Conservation (phyloP, 202 grass and related monocot species). For the Zoysia matrella region DNA sequence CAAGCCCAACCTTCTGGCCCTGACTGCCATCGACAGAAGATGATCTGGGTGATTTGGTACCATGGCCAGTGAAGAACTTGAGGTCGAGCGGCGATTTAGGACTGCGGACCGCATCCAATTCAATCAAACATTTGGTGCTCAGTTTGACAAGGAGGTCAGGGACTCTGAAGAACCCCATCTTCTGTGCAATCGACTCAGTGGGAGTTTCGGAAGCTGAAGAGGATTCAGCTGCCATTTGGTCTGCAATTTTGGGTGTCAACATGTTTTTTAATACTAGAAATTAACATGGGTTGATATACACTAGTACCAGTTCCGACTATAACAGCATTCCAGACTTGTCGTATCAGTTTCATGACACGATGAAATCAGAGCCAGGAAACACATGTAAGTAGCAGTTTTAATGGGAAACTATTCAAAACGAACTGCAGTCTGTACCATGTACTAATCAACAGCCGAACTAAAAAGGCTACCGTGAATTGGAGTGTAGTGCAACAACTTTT, state of each 20-base stretch:
- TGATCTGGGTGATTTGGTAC: slow-evolving; percentile 64
- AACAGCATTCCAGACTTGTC: not conserved
- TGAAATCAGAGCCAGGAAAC: slow-evolving; percentile 1
- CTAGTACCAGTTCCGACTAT: slow-evolving; percentile 10
- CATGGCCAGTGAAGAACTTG: slow-evolving; percentile 63
- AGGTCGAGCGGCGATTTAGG: slow-evolving; percentile 74
- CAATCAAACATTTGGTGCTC: slow-evolving; percentile 62
- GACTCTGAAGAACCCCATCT: slow-evolving; percentile 66
- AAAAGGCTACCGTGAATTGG: slow-evolving; percentile 13
- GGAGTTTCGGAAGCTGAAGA: slow-evolving; percentile 32
- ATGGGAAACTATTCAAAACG: slow-evolving; percentile 11
- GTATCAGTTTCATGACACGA: not conserved
- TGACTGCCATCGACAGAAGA: slow-evolving; percentile 43
- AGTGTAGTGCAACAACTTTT: slow-evolving; percentile 18
- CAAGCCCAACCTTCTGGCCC: slow-evolving; percentile 71
- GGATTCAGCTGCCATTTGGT: slow-evolving; percentile 55
- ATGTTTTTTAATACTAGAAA: not conserved
- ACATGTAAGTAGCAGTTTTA: not conserved
- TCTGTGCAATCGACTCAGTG: slow-evolving; percentile 47
- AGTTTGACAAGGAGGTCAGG: slow-evolving; percentile 63
- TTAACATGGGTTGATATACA: not conserved
- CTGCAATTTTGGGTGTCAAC: slow-evolving; percentile 27
- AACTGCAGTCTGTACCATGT: not conserved
- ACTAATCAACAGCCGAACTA: slow-evolving; percentile 17
- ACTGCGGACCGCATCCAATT: slow-evolving; percentile 61